Evolutionary conservation across 495 filamentous ascomycete genomes (phyloP), one percentile per base, ranked within the genome.

Genomic region (Penicillium taxi): DNA sequence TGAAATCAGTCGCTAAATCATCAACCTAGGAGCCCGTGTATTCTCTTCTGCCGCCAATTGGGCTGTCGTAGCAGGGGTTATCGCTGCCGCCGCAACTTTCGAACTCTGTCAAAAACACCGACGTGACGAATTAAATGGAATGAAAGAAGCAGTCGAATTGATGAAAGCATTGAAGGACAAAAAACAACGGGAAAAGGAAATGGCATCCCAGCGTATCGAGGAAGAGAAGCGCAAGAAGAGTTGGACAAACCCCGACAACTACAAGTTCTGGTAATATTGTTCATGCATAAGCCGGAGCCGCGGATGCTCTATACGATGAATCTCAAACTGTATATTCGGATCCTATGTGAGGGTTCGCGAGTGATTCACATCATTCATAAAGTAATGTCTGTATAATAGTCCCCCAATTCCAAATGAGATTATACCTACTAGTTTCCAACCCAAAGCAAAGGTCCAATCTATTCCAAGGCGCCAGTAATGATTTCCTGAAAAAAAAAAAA

Each of bases 101-200:
- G 85, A 95, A 62, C 84, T 78, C 44, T 98, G 88, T 62, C 79
- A 84, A 48, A 73, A 73, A 39, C 71, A 68, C 25, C 74, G 90
- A 41, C 57, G 70, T 24, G 64, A 77, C 41, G 90, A 95, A 61
- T 70, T 75, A 52, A 74, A 76, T 35, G 80, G 84, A 32, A 82
- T 96, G 75, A 78, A 83, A 47, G 63, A 84, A 40, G 81, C 80
- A 6, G 75, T 89, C 17, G 82, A 89, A 51, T 69, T 95, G 37
- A 82, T 94, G 55, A 78, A 87, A 45, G 65, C 75, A 38, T 74
- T 84, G 54, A 77, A 83, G 53, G 58, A 65, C 6, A 81, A 85
- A 54, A 75, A 75, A 46, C 70, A 82, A 58, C 71, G 80, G 51
- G 65, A 68, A 21, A 81, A 84, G 58, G 73, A 76, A 44, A 63